Base-by-base conservation (phyloP, 2,329 filamentous ascomycete species). In the Fusarium sp. region DNA sequence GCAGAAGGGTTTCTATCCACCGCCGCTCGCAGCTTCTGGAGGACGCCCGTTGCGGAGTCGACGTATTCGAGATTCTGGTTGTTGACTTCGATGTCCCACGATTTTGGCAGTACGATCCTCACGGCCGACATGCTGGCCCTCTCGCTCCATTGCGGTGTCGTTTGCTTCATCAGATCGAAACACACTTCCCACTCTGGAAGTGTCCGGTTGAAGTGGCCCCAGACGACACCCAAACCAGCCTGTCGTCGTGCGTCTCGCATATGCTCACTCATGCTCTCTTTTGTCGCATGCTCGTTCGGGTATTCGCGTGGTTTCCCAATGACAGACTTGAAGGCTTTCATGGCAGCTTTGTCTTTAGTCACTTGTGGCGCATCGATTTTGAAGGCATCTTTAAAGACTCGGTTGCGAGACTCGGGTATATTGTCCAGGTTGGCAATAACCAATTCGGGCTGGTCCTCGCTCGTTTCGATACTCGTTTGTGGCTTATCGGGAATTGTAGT, bases 151-250 rank as follows among this genome's bases (percentile, higher is more conserved):
- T 72, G 73, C 11, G 75, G 73, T 15, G 81, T 83, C 65, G 72
- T 76, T 15, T 70, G 69, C 62, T 75, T 76, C 59, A 86, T 75
- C 6, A 77, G 62, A 10, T 72, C 61, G 39, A 85, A 76, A 12
- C 79, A 78, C 7, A 72, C 64, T 15, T 74, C 77, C 82, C 82
- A 85, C 58, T 80, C 74, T 2, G 77, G 73, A 34, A 76, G 68
- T 17, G 65, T 70, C 34, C 67, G 70, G 2, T 66, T 56, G 52
- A 77, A 74, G 14, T 72, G 68, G 20, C 70, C 64, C 57, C 76
- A 77, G 21, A 80, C 73, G 19, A 71, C 70, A 39, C 80, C 76
- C 40, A 80, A 72, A 6, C 77, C 77, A 4, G 74, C 61, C 62
- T 83, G 82, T 8, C 76, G 75, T n/a, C 69, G 69, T 17, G 78